Evolutionary conservation across 495 filamentous ascomycete genomes (phyloP).

Genomic region (Aspergillus conjunctus): DNA sequence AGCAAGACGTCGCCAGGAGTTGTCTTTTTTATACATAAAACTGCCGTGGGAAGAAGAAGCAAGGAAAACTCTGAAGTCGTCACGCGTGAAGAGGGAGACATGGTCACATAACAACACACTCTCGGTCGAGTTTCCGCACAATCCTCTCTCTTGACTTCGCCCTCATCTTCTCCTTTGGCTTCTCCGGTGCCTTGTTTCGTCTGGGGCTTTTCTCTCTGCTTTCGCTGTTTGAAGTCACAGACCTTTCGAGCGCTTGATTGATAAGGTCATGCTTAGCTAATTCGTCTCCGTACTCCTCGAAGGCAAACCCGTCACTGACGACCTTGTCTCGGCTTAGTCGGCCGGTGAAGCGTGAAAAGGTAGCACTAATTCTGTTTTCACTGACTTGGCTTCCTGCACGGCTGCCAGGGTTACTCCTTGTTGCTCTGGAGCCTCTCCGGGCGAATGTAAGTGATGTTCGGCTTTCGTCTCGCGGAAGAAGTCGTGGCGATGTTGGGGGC

Average conservation of each 20-base stretch:
- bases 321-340: conserved; percentile 51
- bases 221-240: conserved; percentile 27
- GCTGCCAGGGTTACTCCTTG: conserved; percentile 58
- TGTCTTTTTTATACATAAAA: neutral
- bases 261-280: conserved; percentile 33
- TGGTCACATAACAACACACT: conserved; percentile 54
- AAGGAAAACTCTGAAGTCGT: conserved; percentile 6
- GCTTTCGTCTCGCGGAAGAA: conserved; percentile 45
- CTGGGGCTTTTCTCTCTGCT: conserved; percentile 36
- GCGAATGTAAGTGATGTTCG: conserved; percentile 54
- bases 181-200: conserved; percentile 32
- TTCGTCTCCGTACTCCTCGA: conserved; percentile 40
- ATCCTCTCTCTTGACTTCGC: conserved; percentile 51
- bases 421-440: conserved; percentile 60
- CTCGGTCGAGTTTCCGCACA: conserved; percentile 62
- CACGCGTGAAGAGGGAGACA: neutral
- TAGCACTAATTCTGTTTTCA: conserved; percentile 66
- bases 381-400: conserved; percentile 68
- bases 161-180: conserved; percentile 34
- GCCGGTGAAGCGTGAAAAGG: conserved; percentile 64
- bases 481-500: conserved; percentile 50
- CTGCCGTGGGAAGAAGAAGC: neutral
- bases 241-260: conserved; percentile 31
- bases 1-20: no score
- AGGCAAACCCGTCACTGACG: conserved; percentile 30